Conservation (phyloP, 768 basidiomycete genomes). For the Leucocoprinus sp. region DNA sequence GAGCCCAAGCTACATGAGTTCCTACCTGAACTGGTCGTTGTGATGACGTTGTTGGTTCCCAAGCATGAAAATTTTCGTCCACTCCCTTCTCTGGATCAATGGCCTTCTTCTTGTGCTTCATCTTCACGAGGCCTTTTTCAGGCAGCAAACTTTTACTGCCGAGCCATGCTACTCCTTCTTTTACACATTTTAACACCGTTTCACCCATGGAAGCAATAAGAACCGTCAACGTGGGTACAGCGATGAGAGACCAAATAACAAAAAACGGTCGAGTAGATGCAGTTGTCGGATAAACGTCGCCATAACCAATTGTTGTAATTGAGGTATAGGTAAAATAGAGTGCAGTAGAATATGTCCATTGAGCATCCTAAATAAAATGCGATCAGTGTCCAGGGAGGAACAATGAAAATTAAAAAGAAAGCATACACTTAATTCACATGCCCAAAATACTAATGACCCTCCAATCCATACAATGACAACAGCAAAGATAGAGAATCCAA, state of each 20-base stretch:
- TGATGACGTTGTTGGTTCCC: background rate
- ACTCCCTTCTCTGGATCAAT: conserved; percentile 6
- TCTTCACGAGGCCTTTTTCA: conserved; percentile 17
- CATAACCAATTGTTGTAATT: conserved; percentile 34
- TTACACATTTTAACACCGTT: conserved; percentile 32
- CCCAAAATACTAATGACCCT: conserved; percentile 30
- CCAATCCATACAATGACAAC: conserved; percentile 27
- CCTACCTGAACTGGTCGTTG: background rate
- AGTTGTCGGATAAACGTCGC: conserved; percentile 29
- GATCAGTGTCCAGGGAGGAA: background rate
- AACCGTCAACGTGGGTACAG: conserved; percentile 33
- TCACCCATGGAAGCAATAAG: conserved; percentile 42
- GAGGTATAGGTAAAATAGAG: conserved; percentile 32
- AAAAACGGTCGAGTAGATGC: conserved; percentile 32
- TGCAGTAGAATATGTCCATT: conserved; percentile 29
- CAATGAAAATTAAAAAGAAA: background rate
- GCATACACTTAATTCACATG: conserved; percentile 22
- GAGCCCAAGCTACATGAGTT: background rate
- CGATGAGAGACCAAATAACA: conserved; percentile 33
- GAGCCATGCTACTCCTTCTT: conserved; percentile 24
- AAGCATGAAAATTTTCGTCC: background rate
- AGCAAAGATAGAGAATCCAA: conserved; percentile 21
- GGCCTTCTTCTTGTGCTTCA: conserved; percentile 1
- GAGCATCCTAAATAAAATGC: conserved; percentile 9
- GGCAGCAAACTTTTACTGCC: conserved; percentile 21